Evolutionary conservation across 495 filamentous ascomycete genomes (phyloP), one percentile per base, ranked within the genome.

Genomic region (Achaetomiella virescens): DNA sequence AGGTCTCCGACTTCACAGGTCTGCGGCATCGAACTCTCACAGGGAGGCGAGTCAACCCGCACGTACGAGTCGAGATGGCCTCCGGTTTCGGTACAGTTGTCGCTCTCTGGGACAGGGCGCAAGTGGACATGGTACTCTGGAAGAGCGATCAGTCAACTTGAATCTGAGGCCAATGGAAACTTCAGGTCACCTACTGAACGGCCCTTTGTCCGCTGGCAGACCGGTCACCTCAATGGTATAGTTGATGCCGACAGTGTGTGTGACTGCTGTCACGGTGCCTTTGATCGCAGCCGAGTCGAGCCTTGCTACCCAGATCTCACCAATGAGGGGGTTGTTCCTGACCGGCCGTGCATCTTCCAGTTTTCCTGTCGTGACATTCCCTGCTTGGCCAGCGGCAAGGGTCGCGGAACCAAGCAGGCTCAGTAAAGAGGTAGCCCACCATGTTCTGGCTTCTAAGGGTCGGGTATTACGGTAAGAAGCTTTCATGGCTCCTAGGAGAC

Each of bases 1-100:
- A 93, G 67, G 71, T 96, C 90, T 43, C 90, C 90, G 21, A 89
- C 82, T 70, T 93, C 83, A 70, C 90, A 96, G 0, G 81, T 85
- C 58, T 81, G 60, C 2, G 89, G 87, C 45, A 71, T 61, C 12
- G 70, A 68, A 12, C 72, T 53, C 63, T 90, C 77, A 68, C 90
- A 96, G 18, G 80, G 64, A 48, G 84, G 79, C 10, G 66, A 65
- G 66, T 89, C 80, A 36, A 81, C 83, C 41, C 87, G 85, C 44
- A 75, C 72, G 54, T 62, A 73, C 42, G 73, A 70, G 60, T 77
- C 71, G 15, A 74, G 65, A 44, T 92, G 90, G 2, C 69, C 81
- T 36, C 79, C 68, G 10, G 89, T 85, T 11, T 70, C 76, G 48
- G 83, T 83, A 75, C 90, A 96, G 75, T 86, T 89, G 51, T 90